phyloP scores from a whole-genome alignment of 108 stramenopile genomes.

The Asterionellopsis glacialis region DNA sequence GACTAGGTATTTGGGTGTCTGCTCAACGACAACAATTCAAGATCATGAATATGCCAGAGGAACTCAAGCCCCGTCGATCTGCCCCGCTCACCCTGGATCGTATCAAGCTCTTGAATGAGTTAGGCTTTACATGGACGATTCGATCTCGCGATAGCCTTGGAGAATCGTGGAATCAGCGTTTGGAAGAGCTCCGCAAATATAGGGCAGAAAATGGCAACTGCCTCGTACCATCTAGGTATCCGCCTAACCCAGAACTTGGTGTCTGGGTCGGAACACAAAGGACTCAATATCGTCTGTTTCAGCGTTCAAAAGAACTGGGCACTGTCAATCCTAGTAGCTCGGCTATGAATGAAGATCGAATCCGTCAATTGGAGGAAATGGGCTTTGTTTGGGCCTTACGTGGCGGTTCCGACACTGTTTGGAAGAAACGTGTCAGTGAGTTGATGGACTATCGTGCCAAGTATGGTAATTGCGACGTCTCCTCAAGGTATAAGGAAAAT shows the following conservation, averaged over 20 bases:
- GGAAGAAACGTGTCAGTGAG: slow-evolving; percentile 6
- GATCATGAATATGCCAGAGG: slow-evolving; percentile 13
- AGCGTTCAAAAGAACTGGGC: slow-evolving; percentile 18
- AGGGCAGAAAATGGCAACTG: slow-evolving; percentile 30
- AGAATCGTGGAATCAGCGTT: slow-evolving; percentile 43
- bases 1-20: slow-evolving; percentile 72
- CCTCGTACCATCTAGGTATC: slow-evolving; percentile 29
- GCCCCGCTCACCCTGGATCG: slow-evolving; percentile 52
- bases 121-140: slow-evolving; percentile 70
- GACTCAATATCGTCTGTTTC: slow-evolving; percentile 29
- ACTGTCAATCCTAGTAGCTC: background rate
- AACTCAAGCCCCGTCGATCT: slow-evolving; percentile 19
- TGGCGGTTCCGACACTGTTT: background rate
- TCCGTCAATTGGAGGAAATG: slow-evolving; percentile 24
- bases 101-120: slow-evolving; percentile 44
- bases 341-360: slow-evolving; percentile 32
- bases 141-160: slow-evolving; percentile 41
- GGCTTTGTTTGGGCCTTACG: slow-evolving; percentile 34
- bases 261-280: slow-evolving; percentile 40
- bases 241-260: slow-evolving; percentile 29
- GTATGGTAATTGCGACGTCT: slow-evolving; percentile 35
- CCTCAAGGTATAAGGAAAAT: slow-evolving; percentile 29
- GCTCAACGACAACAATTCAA: slow-evolving; percentile 66
- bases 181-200: slow-evolving; percentile 36
- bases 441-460: slow-evolving; percentile 3